Conservation (phyloP, 768 basidiomycete genomes). For the Trametes meyenii region DNA sequence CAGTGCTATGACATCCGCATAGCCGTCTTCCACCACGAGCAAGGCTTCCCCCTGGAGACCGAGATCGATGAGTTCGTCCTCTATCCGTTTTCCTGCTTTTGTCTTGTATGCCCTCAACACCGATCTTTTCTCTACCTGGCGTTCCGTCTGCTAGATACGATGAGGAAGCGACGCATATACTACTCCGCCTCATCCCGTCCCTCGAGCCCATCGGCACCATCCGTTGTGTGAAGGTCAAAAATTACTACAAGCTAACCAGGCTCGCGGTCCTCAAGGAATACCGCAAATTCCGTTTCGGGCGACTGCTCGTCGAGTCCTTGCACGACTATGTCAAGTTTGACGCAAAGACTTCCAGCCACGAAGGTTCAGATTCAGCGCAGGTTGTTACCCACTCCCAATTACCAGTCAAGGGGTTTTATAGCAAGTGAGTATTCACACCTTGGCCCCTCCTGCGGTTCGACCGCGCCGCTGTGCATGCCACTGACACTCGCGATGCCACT, state of each 20-base stretch:
- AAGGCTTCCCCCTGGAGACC: constrained; percentile 70
- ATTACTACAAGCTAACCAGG: constrained; percentile 73
- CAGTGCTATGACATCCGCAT: constrained; percentile 69
- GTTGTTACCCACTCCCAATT: constrained; percentile 75
- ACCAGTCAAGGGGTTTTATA: constrained; percentile 71
- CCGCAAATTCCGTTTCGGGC: constrained; percentile 65
- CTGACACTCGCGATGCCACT: constrained; percentile 33
- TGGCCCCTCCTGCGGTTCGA: constrained; percentile 13
- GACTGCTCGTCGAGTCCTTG: constrained; percentile 61
- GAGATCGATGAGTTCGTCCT: constrained; percentile 73
- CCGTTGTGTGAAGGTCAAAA: constrained; percentile 44
- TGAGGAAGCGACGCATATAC: constrained; percentile 65
- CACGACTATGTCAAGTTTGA: constrained; percentile 61
- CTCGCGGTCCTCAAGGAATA: constrained; percentile 70
- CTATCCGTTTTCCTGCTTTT: constrained; percentile 11
- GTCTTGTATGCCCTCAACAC: background rate
- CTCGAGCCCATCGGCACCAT: constrained; percentile 72
- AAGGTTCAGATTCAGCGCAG: constrained; percentile 35
- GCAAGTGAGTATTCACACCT: constrained; percentile 54
- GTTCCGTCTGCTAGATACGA: constrained; percentile 52
- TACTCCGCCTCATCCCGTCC: constrained; percentile 68
- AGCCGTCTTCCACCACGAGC: constrained; percentile 64
- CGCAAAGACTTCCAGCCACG: constrained; percentile 34
- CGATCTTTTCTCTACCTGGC: constrained; percentile 14
- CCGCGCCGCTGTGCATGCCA: constrained; percentile 19